phyloP scores from a whole-genome alignment of 2,329 filamentous ascomycete species.

The Karstenula rhodostoma region DNA sequence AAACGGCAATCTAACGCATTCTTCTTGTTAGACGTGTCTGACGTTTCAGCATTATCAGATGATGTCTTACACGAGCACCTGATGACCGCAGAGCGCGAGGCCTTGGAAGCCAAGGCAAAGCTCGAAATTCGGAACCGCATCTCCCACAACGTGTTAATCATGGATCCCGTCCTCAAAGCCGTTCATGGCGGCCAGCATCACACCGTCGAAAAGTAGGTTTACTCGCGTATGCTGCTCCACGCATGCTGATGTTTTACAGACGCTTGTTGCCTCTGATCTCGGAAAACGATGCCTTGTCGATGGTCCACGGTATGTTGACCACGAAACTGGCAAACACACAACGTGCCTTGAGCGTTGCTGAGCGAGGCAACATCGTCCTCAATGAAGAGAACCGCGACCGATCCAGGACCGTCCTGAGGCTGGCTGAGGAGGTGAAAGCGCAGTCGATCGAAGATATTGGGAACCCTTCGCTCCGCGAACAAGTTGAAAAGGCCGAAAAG shows the following conservation, averaged over 20 bases:
- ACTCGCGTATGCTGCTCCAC: neutral
- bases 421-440: slow-evolving; percentile 65
- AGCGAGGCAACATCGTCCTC: slow-evolving; percentile 65
- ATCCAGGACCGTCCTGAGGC: slow-evolving; percentile 67
- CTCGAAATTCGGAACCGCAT: slow-evolving; percentile 76
- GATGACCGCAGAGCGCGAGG: slow-evolving; percentile 66
- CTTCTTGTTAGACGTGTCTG: slow-evolving; percentile 35
- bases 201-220: slow-evolving; percentile 71
- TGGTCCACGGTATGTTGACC: slow-evolving; percentile 68
- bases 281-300: slow-evolving; percentile 72
- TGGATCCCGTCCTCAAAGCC: slow-evolving; percentile 79
- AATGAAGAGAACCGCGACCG: slow-evolving; percentile 69
- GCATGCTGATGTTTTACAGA: slow-evolving; percentile 52
- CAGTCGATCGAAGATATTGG: slow-evolving; percentile 64
- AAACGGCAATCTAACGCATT: slow-evolving; percentile 22
- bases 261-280: slow-evolving; percentile 72
- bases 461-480: slow-evolving; percentile 61
- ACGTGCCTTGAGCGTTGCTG: slow-evolving; percentile 63
- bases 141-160: slow-evolving; percentile 72
- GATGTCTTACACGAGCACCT: slow-evolving; percentile 63
- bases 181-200: slow-evolving; percentile 71
- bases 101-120: slow-evolving; percentile 74
- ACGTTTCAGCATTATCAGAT: slow-evolving; percentile 53
- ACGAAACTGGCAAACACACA: slow-evolving; percentile 61
- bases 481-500: slow-evolving; percentile 66